Evolutionary conservation across 139 green algal genomes (phyloP).

Genomic region (Bryopsis sp.): DNA sequence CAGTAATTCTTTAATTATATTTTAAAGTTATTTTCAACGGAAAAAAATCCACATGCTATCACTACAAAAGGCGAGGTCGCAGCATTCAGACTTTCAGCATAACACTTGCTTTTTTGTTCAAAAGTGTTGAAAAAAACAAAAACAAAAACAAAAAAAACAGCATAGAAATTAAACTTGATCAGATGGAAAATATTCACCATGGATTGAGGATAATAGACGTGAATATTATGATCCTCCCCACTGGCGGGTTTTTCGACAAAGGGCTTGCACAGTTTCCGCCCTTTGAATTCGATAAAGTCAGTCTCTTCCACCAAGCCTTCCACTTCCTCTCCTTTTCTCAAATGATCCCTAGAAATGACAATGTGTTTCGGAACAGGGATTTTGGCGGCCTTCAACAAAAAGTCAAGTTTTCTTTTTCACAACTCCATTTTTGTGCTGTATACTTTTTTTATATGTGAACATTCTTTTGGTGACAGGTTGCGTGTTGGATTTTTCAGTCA

Average conservation of each 20-base stretch:
- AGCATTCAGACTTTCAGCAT: neutral
- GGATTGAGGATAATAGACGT: slow-evolving; percentile 95
- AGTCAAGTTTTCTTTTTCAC: neutral
- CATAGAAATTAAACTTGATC: slow-evolving; percentile 3
- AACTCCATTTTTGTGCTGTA: neutral
- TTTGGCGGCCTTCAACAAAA: slow-evolving; percentile 7
- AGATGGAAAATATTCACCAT: slow-evolving; percentile 53
- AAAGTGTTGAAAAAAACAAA: no score
- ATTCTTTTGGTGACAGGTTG: no score
- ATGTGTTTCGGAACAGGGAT: slow-evolving; percentile 86
- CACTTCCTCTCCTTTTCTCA: slow-evolving; percentile 39
- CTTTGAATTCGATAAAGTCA: slow-evolving; percentile 76
- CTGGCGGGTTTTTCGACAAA: slow-evolving; percentile 97
- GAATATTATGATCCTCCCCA: slow-evolving; percentile 96
- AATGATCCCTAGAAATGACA: slow-evolving; percentile 66
- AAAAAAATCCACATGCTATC: no score
- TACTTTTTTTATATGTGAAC: no score
- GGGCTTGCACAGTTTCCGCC: slow-evolving; percentile 83
- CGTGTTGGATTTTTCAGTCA: no score
- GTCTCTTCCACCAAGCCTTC: slow-evolving; percentile 78
- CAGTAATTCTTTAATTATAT: slow-evolving; percentile 14
- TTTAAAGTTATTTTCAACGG: no score
- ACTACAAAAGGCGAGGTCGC: no score
- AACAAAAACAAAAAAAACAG: no score
- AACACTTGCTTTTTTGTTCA: no score